These are phyloP conservation scores for Tetrahymena elliotti DNA, from an alignment of 73 alveolate genomes.

Conservation along the genomic window DNA sequence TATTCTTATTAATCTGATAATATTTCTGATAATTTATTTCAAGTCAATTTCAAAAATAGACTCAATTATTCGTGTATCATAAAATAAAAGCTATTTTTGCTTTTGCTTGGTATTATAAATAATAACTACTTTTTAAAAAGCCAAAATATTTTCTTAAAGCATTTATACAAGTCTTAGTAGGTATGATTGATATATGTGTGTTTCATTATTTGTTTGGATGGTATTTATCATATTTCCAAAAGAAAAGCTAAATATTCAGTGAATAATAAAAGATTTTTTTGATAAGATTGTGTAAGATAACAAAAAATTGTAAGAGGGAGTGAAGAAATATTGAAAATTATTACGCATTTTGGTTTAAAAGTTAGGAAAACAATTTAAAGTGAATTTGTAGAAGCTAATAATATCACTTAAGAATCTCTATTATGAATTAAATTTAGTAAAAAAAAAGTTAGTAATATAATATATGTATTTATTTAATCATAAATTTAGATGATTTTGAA, in stretches of 20 bases:
- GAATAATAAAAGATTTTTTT: not conserved
- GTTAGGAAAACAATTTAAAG: not conserved
- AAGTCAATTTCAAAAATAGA: not conserved
- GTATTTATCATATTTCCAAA: no score
- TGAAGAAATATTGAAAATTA: not conserved
- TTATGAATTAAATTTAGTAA: not conserved
- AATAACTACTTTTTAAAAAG: no score
- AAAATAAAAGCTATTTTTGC: no score
- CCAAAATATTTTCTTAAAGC: no score
- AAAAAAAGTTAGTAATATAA: not conserved
- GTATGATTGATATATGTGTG: no score
- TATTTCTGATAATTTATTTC: not conserved
- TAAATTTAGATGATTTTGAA: not conserved
- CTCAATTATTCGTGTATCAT: not conserved
- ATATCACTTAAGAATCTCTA: not conserved
- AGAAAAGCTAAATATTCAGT: not conserved
- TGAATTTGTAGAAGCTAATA: not conserved
- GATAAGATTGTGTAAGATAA: not conserved
- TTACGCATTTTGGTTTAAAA: not conserved
- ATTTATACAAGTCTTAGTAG: no score
- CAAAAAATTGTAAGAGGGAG: not conserved
- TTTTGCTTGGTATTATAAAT: not conserved
- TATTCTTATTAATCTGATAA: not conserved
- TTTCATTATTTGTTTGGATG: no score
- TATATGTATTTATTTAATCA: not conserved